Evolutionary conservation across 768 basidiomycete genomes (phyloP).

Genomic region (Auriculariales sp.): DNA sequence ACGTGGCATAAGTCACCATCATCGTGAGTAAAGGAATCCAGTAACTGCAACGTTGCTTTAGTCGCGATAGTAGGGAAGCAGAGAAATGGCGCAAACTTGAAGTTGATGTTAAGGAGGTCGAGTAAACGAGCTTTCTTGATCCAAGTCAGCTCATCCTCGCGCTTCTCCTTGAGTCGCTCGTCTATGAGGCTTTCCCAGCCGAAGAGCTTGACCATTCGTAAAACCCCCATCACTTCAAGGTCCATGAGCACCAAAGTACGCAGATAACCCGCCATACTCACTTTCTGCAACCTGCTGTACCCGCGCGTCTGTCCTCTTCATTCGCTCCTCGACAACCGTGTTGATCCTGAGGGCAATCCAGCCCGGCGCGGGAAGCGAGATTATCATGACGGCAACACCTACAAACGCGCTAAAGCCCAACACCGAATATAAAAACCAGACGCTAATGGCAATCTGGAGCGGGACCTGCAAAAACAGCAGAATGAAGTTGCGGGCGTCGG

Average conservation of each 20-base stretch:
- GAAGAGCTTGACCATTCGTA: slow-evolving; percentile 60
- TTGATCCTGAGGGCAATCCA: slow-evolving; percentile 36
- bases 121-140: slow-evolving; percentile 39
- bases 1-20: slow-evolving; percentile 47
- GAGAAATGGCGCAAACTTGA: slow-evolving; percentile 22
- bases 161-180: slow-evolving; percentile 34
- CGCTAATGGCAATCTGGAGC: slow-evolving; percentile 19
- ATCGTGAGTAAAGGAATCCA: slow-evolving; percentile 49
- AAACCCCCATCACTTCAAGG: slow-evolving; percentile 32
- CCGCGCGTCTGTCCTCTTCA: slow-evolving; percentile 45
- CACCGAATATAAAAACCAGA: slow-evolving; percentile 22
- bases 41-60: slow-evolving; percentile 22
- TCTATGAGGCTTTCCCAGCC: slow-evolving; percentile 35
- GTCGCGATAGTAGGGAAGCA: background rate
- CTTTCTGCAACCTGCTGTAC: slow-evolving; percentile 49
- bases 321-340: slow-evolving; percentile 30
- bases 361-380: slow-evolving; percentile 43
- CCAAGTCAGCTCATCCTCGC: slow-evolving; percentile 44
- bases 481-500: slow-evolving; percentile 21
- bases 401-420: slow-evolving; percentile 31
- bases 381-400: slow-evolving; percentile 36
- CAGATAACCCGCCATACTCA: slow-evolving; percentile 16
- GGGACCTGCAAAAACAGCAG: slow-evolving; percentile 12
- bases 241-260: background rate
- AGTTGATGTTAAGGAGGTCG: slow-evolving; percentile 26